Percentiles rank a stretch among this genome's conserved stretches.
Conservation (phyloP, 257 asterid genomes). For the Solanum chmielewskii region DNA sequence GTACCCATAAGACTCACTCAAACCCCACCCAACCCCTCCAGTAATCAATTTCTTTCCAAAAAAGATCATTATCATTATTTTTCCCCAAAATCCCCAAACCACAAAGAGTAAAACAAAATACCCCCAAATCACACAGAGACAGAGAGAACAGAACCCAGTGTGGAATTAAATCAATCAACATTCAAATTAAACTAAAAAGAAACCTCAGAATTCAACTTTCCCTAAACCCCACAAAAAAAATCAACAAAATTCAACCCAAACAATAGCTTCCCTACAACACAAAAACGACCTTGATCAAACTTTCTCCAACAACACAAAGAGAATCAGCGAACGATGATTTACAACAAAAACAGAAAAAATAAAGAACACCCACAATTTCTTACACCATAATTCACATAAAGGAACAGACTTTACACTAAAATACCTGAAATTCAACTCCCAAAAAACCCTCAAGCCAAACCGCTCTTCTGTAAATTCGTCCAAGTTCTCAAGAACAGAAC, state of each 20-base stretch:
- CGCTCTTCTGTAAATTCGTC: background rate
- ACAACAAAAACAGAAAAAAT: background rate
- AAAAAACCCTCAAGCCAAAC: background rate
- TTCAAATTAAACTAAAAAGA: background rate
- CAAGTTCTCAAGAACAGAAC: background rate
- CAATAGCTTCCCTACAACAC: background rate
- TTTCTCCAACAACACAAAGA: background rate
- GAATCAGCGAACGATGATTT: background rate
- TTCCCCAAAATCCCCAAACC: background rate
- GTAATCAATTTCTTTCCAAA: background rate
- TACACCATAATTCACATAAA: background rate
- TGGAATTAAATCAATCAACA: background rate
- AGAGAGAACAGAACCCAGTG: background rate
- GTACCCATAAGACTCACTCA: background rate
- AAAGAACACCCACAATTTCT: background rate
- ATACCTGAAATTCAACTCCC: background rate
- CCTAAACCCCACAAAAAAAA: background rate
- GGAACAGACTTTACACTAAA: background rate
- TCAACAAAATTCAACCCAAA: background rate
- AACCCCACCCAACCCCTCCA: background rate
- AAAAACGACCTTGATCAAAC: background rate
- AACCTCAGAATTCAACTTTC: background rate
- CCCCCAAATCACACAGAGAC: background rate
- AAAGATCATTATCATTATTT: background rate
- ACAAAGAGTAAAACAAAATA: background rate